Evolutionary conservation across 768 basidiomycete genomes (phyloP).

Genomic region (Boletus sensibilis): DNA sequence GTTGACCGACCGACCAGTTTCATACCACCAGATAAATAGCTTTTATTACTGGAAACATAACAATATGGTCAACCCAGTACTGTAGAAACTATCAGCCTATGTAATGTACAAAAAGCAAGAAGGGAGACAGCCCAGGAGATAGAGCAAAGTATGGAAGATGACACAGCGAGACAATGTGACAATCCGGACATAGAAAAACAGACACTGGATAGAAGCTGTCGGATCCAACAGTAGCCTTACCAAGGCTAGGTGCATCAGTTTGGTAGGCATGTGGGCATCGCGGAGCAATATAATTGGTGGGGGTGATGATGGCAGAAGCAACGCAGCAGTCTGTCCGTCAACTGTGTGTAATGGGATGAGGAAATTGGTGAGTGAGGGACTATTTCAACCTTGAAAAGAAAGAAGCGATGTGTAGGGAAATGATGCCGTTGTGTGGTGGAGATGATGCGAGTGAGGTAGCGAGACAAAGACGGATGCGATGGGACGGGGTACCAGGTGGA

Average conservation of each 20-base stretch:
- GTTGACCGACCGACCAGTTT: neutral
- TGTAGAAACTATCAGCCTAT: constrained; percentile 48
- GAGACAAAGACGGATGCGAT: constrained; percentile 23
- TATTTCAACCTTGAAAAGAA: constrained; percentile 19
- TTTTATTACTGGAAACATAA: constrained; percentile 61
- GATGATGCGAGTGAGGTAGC: constrained; percentile 28
- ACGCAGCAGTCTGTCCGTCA: constrained; percentile 22
- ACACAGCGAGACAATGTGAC: constrained; percentile 14
- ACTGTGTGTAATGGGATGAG: constrained; percentile 16
- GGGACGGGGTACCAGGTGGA: constrained; percentile 26
- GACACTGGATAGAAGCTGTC: constrained; percentile 15
- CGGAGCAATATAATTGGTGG: constrained; percentile 12
- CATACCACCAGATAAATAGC: constrained; percentile 33
- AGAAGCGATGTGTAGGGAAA: constrained; percentile 23
- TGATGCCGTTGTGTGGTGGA: constrained; percentile 29
- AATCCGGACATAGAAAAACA: constrained; percentile 19
- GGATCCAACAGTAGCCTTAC: constrained; percentile 11
- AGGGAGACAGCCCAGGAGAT: constrained; percentile 22
- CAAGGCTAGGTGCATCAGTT: constrained; percentile 9
- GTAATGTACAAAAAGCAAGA: constrained; percentile 39
- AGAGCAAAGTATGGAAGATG: constrained; percentile 19
- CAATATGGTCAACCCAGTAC: constrained; percentile 58
- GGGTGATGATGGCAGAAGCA: constrained; percentile 14
- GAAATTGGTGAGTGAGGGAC: constrained; percentile 9
- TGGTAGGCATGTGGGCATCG: constrained; percentile 15